Evolutionary conservation across 148 eudicot species (phyloP), one percentile per base, ranked within the genome.

Genomic region (Rhododendron molle): DNA sequence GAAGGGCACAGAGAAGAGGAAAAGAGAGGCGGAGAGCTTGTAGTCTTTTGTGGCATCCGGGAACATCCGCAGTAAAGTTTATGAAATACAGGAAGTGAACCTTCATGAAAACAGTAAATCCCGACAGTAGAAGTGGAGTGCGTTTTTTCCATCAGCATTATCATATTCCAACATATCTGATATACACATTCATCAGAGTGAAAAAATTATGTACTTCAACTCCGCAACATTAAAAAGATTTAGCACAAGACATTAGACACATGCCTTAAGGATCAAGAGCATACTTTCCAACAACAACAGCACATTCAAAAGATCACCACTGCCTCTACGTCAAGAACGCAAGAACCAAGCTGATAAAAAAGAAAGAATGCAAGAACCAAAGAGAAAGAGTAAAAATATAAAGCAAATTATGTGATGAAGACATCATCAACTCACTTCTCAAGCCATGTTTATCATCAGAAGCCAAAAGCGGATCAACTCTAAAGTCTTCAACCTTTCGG

Each of bases 391-490:
- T 7, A 30, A 26, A 30, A 49, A 80, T 2, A 28, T 28, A 50
- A 80, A 80, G n/a, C 23, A 23, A 44, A 43, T 60, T 21, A 60
- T 5, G 7, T 23, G 8, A 26, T 21, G 69, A 46, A 21, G 58
- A 12, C 30, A 85, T 28, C 73, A 87, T 36, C 23, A 47, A 91
- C 98, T 92, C 91, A 97, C 99, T 97, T 88, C 90, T 97, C 86
- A 93, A 62, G 67, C 91, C 87, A 90, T 88, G 90, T 92, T 93
- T 94, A 87, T 97, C 98, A 67, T 93, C 93, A 60, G 94, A 81
- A 26, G 85, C 91, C 87, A 82, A 40, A 81, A 69, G 82, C 23
- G 89, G 82, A 80, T 80, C 84, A 72, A 87, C 87, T 81, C 93
- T 91, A 89, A 89, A 89, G 65, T 90, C 93, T 49, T 94, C 96